Base-by-base conservation (phyloP, 2,329 filamentous ascomycete species). In the Sporothrix brasiliensis region DNA sequence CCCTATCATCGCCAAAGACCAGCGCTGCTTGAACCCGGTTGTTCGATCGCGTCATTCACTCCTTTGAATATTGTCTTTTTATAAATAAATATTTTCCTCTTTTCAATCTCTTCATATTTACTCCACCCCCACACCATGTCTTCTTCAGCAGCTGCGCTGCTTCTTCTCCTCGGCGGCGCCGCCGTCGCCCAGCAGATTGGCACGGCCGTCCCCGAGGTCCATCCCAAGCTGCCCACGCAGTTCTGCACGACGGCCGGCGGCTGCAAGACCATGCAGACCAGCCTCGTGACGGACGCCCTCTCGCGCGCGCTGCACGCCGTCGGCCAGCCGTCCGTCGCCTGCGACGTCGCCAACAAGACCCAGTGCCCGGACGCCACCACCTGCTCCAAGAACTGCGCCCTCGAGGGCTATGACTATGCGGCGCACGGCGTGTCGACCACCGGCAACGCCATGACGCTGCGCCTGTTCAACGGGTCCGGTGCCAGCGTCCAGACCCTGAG, bases 401-500 rank as follows among this genome's bases (percentile, higher is more conserved):
- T 65, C 21, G 60, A 65, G 60, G 60, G 60, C 60, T 27, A 30
- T 5, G 13, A 65, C 41, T 65, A 65, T 13, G 44, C 21, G 41
- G 60, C 60, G 5, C 21, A 30, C 4, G 60, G 60, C 41, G 60
- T 65, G n/a, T 65, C 60, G 13, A 65, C 60, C 16, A n/a, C 60
- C 19, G 60, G 60, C 60, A 65, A 30, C 60, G 44, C 41, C 60
- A 65, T 65, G 60, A 65, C 60, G 21, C 24, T 65, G 60, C 41
- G 60, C 7, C 41, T 65, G 41, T 65, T 65, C 77, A 39, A 77
- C 74, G 24, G 27, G 19, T 56, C 49, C 9, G 60, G 60, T 6
- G 41, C 41, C 60, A 19, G 19, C 21, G 1, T 65, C 41, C 21
- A 65, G 60, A 65, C 60, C 1, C 41, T 65, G 67, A 81, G 80